A percentile compares a stretch with the other conserved stretches of the same genome.
phyloP scores from a whole-genome alignment of 805 yeast genomes.

The Ogataea degrootiae region DNA sequence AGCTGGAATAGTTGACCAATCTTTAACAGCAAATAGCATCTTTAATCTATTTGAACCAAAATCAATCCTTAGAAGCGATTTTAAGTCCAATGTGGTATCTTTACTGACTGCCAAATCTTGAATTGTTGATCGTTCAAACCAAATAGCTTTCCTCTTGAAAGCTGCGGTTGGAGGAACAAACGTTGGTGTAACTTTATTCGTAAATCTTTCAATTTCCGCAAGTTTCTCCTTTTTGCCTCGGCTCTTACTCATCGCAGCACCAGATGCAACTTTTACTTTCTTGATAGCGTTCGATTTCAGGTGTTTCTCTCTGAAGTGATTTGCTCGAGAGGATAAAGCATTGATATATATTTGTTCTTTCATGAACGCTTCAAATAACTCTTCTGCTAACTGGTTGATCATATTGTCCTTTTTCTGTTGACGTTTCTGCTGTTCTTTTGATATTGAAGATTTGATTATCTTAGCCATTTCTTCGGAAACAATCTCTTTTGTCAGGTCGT shows the following conservation, averaged over 20 bases:
- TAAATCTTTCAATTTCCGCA: constrained; percentile 32
- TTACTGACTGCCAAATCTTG: constrained; percentile 27
- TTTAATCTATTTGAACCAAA: constrained; percentile 25
- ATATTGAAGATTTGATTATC: constrained; percentile 4
- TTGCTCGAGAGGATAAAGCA: constrained; percentile 43
- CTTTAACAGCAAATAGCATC: constrained; percentile 37
- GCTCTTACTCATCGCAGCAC: constrained; percentile 15
- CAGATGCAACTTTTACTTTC: constrained; percentile 29
- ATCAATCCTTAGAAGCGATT: not conserved
- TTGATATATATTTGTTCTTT: constrained; percentile 48
- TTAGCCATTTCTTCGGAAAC: constrained; percentile 25
- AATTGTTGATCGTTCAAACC: too few species aligned
- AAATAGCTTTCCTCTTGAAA: constrained; percentile 27
- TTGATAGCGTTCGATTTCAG: constrained; percentile 31
- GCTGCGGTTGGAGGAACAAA: constrained; percentile 23
- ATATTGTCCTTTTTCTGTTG: constrained; percentile 16
- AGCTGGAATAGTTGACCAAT: constrained; percentile 43
- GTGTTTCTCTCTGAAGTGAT: constrained; percentile 27
- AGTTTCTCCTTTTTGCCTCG: constrained; percentile 33
- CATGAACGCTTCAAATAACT: constrained; percentile 56
- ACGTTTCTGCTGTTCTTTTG: not conserved
- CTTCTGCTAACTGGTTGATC: constrained; percentile 38
- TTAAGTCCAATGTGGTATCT: constrained; percentile 24
- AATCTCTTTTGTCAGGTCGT: constrained; percentile 20
- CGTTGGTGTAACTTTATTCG: constrained; percentile 23